Percentiles rank a stretch among this genome's conserved stretches.
phyloP scores from a whole-genome alignment of 306 rosid genomes.

The Adenanthera pavonina region DNA sequence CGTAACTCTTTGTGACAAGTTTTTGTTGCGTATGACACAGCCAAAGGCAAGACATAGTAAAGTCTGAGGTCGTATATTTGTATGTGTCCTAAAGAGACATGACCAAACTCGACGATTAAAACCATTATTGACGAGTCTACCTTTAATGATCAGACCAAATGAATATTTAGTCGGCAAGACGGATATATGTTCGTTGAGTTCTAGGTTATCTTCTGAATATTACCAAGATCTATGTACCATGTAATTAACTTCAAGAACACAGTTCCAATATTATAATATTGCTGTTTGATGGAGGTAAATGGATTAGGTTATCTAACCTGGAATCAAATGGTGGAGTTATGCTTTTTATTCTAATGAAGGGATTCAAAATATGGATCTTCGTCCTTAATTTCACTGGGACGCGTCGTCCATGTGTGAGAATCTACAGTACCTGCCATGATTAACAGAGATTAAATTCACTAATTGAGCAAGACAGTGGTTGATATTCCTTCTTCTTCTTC shows the following conservation, averaged over 20 bases:
- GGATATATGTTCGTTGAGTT: conserved; percentile 6
- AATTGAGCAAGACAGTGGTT: neutral
- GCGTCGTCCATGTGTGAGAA: neutral
- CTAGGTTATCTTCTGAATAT: neutral
- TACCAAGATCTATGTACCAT: neutral
- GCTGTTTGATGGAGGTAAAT: neutral
- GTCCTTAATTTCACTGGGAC: neutral
- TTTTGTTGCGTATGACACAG: neutral
- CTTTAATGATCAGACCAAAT: neutral
- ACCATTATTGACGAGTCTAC: neutral
- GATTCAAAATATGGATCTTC: neutral
- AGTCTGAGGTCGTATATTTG: neutral
- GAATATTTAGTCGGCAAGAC: neutral
- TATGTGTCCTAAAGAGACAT: neutral
- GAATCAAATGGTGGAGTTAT: neutral
- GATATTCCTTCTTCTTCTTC: neutral
- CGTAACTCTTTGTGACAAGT: neutral
- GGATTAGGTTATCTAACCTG: conserved; percentile 3
- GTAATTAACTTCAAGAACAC: neutral
- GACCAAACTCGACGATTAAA: neutral
- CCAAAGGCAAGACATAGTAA: conserved; percentile 5
- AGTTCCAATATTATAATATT: neutral
- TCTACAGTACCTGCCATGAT: neutral
- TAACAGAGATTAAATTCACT: neutral
- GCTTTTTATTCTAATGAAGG: neutral